Evolutionary conservation across 179 eudicot genomes (phyloP).

Genomic region (Corrigiola litoralis): DNA sequence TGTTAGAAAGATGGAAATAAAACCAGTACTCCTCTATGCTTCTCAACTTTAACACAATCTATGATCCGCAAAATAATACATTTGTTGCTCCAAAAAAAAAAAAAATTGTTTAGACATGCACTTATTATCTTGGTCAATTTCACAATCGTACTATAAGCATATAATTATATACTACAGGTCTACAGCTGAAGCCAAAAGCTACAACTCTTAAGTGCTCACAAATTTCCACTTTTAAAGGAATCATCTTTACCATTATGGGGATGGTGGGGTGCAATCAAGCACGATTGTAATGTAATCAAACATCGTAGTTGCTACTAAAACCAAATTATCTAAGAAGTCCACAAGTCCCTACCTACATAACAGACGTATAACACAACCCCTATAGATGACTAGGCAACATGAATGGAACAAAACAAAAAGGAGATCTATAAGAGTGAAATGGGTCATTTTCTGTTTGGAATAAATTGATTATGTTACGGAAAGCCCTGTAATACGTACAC

Average conservation of each 20-base stretch:
- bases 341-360: not conserved
- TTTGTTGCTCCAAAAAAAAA: too few species aligned
- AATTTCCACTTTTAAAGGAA: not conserved
- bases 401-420: conserved; percentile 16
- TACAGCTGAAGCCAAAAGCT: too few species aligned
- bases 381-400: conserved; percentile 18
- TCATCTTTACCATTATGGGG: not conserved
- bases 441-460: conserved; percentile 21
- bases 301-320: conserved; percentile 16
- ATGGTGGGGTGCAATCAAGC: not conserved
- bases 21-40: too few species aligned
- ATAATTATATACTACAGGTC: not conserved
- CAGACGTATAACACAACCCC: conserved; percentile 2
- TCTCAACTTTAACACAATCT: too few species aligned
- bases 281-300: conserved; percentile 7
- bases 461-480: conserved; percentile 10
- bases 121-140: too few species aligned
- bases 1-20: too few species aligned
- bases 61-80: too few species aligned
- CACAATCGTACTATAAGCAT: not conserved
- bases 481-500: not conserved
- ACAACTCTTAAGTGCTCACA: too few species aligned
- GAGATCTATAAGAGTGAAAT: conserved; percentile 10
- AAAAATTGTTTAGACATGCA: too few species aligned
- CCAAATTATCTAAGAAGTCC: not conserved